Evolutionary conservation across 345 rosid genomes (phyloP).

Genomic region (Lepidium africanum): DNA sequence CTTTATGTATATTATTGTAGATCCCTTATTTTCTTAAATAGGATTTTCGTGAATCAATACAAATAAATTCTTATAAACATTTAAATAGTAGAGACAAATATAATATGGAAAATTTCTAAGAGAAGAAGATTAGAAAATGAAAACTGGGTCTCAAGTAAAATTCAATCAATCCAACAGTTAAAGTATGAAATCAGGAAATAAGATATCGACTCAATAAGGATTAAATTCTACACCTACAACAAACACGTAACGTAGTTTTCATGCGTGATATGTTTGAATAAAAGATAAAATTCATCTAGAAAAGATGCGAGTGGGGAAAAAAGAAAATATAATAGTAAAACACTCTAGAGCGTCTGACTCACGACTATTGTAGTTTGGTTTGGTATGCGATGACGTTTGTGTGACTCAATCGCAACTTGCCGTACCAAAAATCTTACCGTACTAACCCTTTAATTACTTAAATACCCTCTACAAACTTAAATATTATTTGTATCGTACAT

Average conservation of each 20-base stretch:
- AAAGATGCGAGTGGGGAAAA: not conserved
- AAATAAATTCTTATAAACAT: too few species aligned
- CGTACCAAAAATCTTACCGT: conserved; percentile 33
- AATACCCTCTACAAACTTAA: not conserved
- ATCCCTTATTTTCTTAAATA: too few species aligned
- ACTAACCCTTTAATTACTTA: conserved; percentile 3
- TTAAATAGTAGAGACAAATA: too few species aligned
- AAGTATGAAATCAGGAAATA: conserved; percentile 8
- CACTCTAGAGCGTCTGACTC: conserved; percentile 34
- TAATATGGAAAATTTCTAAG: too few species aligned
- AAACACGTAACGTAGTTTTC: conserved; percentile 20
- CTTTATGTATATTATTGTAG: not conserved
- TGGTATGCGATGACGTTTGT: conserved; percentile 20
- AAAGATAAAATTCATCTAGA: not conserved
- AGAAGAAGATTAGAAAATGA: too few species aligned
- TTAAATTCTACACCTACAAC: conserved; percentile 18
- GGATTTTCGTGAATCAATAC: too few species aligned
- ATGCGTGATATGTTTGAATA: conserved; percentile 12
- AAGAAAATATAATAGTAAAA: conserved; percentile 18
- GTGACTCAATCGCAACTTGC: conserved; percentile 23
- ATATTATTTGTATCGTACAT: too few species aligned
- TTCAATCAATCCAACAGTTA: not conserved
- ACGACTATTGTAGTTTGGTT: conserved; percentile 26
- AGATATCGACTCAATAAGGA: not conserved
- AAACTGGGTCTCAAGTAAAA: too few species aligned